Evolutionary conservation across 2,329 filamentous ascomycete species (phyloP).

Genomic region (Didymella pinodella): DNA sequence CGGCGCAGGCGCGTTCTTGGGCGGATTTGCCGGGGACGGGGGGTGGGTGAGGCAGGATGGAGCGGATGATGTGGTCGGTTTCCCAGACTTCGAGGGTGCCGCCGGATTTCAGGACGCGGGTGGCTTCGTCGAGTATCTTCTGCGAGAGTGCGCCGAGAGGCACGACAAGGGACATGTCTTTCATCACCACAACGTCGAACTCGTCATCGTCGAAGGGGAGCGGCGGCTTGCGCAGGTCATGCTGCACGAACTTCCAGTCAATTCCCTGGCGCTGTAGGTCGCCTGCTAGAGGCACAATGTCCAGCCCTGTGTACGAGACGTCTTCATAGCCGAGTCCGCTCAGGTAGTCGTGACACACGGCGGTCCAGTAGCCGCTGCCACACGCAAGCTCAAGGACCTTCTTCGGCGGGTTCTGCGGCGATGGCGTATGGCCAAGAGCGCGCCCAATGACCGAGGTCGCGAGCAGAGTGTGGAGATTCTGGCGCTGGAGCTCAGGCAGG

Average conservation of each 20-base stretch:
- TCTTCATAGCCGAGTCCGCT: slow-evolving; percentile 70
- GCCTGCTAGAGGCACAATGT: slow-evolving; percentile 76
- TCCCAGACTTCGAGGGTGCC: slow-evolving; percentile 91
- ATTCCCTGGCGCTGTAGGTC: slow-evolving; percentile 74
- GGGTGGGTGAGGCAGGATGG: slow-evolving; percentile 79
- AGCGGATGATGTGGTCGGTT: slow-evolving; percentile 82
- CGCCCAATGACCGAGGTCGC: slow-evolving; percentile 82
- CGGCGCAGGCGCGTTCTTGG: slow-evolving; percentile 69
- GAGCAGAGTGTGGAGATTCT: slow-evolving; percentile 83
- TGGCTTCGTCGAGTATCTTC: slow-evolving; percentile 72
- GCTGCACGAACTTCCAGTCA: slow-evolving; percentile 87
- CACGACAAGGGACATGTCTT: slow-evolving; percentile 78
- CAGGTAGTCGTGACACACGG: slow-evolving; percentile 84
- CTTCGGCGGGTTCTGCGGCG: slow-evolving; percentile 72
- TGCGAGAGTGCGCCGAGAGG: slow-evolving; percentile 64
- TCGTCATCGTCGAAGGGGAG: slow-evolving; percentile 80
- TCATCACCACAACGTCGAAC: slow-evolving; percentile 89
- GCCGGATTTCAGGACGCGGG: slow-evolving; percentile 78
- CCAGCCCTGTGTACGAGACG: slow-evolving; percentile 82
- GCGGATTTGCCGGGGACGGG: slow-evolving; percentile 64
- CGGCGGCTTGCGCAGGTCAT: slow-evolving; percentile 78
- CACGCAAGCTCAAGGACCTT: slow-evolving; percentile 84
- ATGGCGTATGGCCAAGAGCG: slow-evolving; percentile 75
- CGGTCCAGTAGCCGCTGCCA: slow-evolving; percentile 88
- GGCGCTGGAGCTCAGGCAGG: slow-evolving; percentile 84